Evolutionary conservation across 1,139 yeast species (phyloP), one percentile per base, ranked within the genome.

Genomic region (Blastobotrys buckinghamii): DNA sequence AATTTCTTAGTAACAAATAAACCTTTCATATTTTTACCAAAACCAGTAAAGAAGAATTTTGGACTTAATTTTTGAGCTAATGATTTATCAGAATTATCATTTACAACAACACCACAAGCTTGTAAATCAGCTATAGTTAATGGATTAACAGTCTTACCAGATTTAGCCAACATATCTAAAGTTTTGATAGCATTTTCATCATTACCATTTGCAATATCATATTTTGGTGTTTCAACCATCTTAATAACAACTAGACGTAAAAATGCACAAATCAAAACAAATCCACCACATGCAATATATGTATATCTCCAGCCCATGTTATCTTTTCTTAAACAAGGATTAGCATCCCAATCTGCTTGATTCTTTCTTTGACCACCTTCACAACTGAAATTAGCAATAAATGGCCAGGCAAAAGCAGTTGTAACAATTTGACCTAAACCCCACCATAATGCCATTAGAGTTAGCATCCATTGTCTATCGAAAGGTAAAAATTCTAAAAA

Each of bases 291-390:
- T 24, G 73, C 69, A 56, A 75, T 78, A 70, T 75, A 78, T 37
- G 72, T 68, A 60, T 79, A 80, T 60, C 84, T 69, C 84, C 84
- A 80, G 49, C 84, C 84, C 63, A 74, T 69, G 57, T 79, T 80
- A 12, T 63, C 58, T 15, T 64, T 59, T 9, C 77, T 68, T 19
- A 76, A 70, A 63, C 84, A 79, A 51, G 67, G 47, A 5, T 59
- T 68, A 7, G 63, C 64, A 19, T 47, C 49, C 39, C 39, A 36
- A 6, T 36, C 39, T 7, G 3, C 39, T n/a, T 16, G 24, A 26
- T 36, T 26, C 7, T 22, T 26, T 36, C 39, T 16, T 20, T 10
- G 12, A 7, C 26, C 39, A 19, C 42, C 29, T 48, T 68, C 70
- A 64, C 84, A 79, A 13, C 77, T 70, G 53, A 68, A 67, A 50